Evolutionary conservation across 345 rosid species (phyloP).

Genomic region (Salix koriyanagi): DNA sequence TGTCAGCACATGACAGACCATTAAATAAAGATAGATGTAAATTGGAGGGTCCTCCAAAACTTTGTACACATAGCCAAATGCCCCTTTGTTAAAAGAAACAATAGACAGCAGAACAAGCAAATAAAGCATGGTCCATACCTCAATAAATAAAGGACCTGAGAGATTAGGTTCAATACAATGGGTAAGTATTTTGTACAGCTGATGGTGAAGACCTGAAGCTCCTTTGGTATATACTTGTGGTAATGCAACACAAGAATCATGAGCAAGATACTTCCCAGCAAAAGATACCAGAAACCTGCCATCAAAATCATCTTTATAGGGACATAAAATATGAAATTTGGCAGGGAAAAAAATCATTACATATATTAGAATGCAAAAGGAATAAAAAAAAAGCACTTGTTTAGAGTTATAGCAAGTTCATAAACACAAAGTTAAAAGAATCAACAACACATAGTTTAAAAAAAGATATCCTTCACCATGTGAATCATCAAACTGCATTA

Average conservation of each 20-base stretch:
- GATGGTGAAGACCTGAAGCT: constrained; percentile 42
- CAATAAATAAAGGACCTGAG: constrained; percentile 93
- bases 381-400: neutral
- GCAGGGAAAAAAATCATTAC: neutral
- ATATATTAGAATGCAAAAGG: neutral
- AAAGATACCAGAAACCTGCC: constrained; percentile 88
- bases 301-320: constrained; percentile 15
- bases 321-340: neutral
- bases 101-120: neutral
- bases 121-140: constrained; percentile 36
- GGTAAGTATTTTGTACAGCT: constrained; percentile 55
- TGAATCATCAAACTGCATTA: neutral
- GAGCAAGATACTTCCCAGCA: constrained; percentile 74
- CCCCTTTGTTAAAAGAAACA: neutral
- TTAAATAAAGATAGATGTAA: neutral
- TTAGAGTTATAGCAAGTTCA: neutral
- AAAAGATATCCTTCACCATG: neutral
- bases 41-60: neutral
- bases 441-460: neutral
- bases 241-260: constrained; percentile 51
- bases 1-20: neutral
- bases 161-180: constrained; percentile 51
- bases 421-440: neutral
- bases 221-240: constrained; percentile 35
- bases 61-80: neutral